Evolutionary conservation across 2,329 filamentous ascomycete genomes (phyloP).

Genomic region (Diaporthe ilicicola): DNA sequence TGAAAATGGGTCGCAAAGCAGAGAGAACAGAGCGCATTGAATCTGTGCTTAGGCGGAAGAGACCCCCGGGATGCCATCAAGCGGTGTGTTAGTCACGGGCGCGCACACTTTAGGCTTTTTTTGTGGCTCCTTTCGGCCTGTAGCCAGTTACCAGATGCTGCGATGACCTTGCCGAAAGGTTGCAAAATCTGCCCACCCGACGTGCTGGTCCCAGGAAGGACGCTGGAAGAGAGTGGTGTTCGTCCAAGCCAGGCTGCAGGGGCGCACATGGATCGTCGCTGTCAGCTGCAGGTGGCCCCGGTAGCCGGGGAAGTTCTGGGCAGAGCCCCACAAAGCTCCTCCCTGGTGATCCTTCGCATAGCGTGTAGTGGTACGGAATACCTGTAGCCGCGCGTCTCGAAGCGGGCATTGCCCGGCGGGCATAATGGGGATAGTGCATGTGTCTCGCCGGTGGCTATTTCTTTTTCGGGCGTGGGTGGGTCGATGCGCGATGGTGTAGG

Average conservation of each 20-base stretch:
- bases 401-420: background rate
- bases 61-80: background rate
- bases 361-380: background rate
- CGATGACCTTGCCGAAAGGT: background rate
- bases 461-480: background rate
- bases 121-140: background rate
- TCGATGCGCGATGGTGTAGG: background rate
- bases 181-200: background rate
- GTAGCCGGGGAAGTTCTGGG: constrained; percentile 16
- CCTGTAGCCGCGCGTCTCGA: constrained; percentile 16
- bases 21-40: background rate
- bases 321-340: constrained; percentile 17
- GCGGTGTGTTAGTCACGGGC: background rate
- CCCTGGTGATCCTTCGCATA: background rate
- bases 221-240: constrained; percentile 6
- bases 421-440: background rate
- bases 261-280: constrained; percentile 21
- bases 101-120: background rate
- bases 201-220: background rate
- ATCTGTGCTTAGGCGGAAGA: constrained; percentile 2
- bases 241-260: constrained; percentile 18
- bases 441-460: background rate
- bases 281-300: constrained; percentile 20
- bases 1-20: background rate
- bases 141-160: background rate